phyloP scores from a whole-genome alignment of 2,329 filamentous ascomycete species.

The Pyrenochaeta sp. region DNA sequence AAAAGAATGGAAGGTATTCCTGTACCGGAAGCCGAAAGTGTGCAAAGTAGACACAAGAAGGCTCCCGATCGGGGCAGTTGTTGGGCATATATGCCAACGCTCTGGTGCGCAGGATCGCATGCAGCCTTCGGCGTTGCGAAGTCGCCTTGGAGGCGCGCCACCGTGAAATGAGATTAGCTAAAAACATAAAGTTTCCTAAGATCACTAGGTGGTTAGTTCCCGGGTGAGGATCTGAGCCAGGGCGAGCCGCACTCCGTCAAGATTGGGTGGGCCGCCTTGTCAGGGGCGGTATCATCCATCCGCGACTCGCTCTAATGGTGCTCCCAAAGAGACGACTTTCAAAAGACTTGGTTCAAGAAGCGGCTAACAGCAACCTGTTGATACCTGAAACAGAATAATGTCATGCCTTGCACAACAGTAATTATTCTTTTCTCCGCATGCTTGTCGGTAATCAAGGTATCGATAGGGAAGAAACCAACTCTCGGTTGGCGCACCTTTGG shows the following conservation, averaged over 20 bases:
- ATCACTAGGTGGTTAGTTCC: slow-evolving; percentile 20
- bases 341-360: neutral
- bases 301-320: neutral
- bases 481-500: slow-evolving; percentile 18
- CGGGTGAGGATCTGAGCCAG: slow-evolving; percentile 23
- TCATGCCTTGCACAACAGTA: slow-evolving; percentile 1
- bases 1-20: slow-evolving; percentile 44
- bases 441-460: slow-evolving; percentile 12
- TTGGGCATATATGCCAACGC: slow-evolving; percentile 30
- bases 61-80: slow-evolving; percentile 15
- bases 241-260: slow-evolving; percentile 32
- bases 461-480: slow-evolving; percentile 22
- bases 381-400: slow-evolving; percentile 10
- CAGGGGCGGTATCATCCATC: slow-evolving; percentile 30
- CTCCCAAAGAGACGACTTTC: slow-evolving; percentile 8
- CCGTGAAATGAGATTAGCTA: slow-evolving; percentile 19
- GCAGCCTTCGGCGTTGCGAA: slow-evolving; percentile 20
- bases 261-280: slow-evolving; percentile 17
- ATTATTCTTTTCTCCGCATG: slow-evolving; percentile 14
- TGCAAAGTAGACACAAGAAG: slow-evolving; percentile 23
- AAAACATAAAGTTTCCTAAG: slow-evolving; percentile 20
- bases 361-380: neutral
- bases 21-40: slow-evolving; percentile 37
- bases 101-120: slow-evolving; percentile 22
- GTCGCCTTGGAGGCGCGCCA: slow-evolving; percentile 18